Percentiles rank a stretch among this genome's conserved stretches.
These are phyloP conservation scores for Ophidiomyces ophidiicola DNA, from an alignment of 2,329 filamentous ascomycete genomes.

Conservation along the genomic window DNA sequence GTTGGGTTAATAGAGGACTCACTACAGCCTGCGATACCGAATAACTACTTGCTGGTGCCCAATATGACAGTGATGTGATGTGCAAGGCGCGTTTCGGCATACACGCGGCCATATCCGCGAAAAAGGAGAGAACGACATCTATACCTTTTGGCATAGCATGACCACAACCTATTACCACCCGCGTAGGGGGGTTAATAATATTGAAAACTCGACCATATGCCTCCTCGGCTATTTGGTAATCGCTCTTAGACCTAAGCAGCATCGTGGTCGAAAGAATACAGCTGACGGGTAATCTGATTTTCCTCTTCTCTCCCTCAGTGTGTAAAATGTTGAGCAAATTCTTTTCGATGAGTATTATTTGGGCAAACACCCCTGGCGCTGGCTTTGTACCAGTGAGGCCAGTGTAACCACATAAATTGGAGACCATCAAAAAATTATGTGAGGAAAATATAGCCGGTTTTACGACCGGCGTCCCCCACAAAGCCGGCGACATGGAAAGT, in stretches of 20 bases:
- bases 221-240: constrained; percentile 64
- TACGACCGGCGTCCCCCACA: too few relatives aligned
- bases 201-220: constrained; percentile 65
- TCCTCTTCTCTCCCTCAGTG: neutral
- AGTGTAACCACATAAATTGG: constrained; percentile 30
- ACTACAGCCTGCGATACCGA: constrained; percentile 86
- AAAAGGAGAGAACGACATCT: constrained; percentile 49
- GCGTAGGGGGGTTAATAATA: constrained; percentile 67
- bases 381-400: too few relatives aligned
- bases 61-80: constrained; percentile 88
- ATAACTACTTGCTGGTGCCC: constrained; percentile 95
- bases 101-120: constrained; percentile 30
- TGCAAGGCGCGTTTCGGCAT: constrained; percentile 52
- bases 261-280: constrained; percentile 44
- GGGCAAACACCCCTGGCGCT: constrained; percentile 27
- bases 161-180: constrained; percentile 73
- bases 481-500: too few relatives aligned
- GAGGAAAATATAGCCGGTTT: too few relatives aligned
- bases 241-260: constrained; percentile 63
- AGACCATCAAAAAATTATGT: constrained; percentile 26
- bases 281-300: constrained; percentile 20
- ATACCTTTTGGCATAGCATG: constrained; percentile 47
- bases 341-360: constrained; percentile 28
- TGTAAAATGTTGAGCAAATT: constrained; percentile 18
- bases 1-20: constrained; percentile 31